Evolutionary conservation across 495 filamentous ascomycete species (phyloP).

Genomic region (Neurospora africana): DNA sequence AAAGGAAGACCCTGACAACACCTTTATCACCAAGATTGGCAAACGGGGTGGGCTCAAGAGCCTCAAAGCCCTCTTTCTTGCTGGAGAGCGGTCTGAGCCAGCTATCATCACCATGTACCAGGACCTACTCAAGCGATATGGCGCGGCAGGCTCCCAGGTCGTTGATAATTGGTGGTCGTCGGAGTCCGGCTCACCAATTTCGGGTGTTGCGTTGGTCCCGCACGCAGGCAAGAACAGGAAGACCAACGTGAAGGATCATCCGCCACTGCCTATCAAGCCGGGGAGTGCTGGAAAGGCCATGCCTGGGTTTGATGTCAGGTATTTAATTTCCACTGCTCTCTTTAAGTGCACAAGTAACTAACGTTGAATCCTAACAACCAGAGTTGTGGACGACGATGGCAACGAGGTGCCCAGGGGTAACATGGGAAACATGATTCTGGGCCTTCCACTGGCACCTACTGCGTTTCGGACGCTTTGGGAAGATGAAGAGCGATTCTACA

Average conservation of each 20-base stretch:
- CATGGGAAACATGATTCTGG: constrained; percentile 92
- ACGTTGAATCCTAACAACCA: constrained; percentile 1
- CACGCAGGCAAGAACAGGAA: constrained; percentile 34
- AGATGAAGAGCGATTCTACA: constrained; percentile 76
- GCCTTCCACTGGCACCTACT: constrained; percentile 69
- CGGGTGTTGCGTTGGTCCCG: constrained; percentile 61
- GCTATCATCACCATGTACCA: constrained; percentile 74
- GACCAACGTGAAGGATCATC: constrained; percentile 14
- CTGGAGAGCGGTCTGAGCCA: constrained; percentile 83
- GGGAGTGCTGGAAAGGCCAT: constrained; percentile 82
- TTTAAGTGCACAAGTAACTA: not conserved
- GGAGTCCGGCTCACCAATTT: constrained; percentile 82
- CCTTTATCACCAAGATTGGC: constrained; percentile 49
- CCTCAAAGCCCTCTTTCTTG: constrained; percentile 68
- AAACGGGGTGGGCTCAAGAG: constrained; percentile 54
- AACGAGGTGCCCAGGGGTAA: constrained; percentile 50
- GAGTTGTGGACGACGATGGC: constrained; percentile 71
- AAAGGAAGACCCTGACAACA: constrained; percentile 69
- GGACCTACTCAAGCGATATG: constrained; percentile 53
- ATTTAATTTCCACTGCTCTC: not conserved
- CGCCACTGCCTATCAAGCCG: constrained; percentile 50
- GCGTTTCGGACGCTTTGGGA: constrained; percentile 77
- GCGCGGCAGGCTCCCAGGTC: constrained; percentile 52
- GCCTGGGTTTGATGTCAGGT: constrained; percentile 74
- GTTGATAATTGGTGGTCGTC: constrained; percentile 97